Percentiles rank a stretch among this genome's conserved stretches.
These are phyloP conservation scores for Pichia cephalocereana DNA, from an alignment of 805 yeast species.

Conservation along the genomic window DNA sequence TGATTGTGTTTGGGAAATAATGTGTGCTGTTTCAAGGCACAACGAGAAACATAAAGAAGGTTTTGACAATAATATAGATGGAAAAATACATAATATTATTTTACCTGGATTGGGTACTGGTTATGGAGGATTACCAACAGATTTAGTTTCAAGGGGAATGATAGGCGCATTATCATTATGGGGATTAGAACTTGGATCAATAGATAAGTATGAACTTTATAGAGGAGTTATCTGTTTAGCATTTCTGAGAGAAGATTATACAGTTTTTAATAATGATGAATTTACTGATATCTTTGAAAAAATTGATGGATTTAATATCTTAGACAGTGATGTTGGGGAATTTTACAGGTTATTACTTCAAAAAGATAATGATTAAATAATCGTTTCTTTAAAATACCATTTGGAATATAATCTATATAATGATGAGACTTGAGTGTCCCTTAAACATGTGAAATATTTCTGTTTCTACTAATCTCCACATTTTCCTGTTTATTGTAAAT, in stretches of 20 bases:
- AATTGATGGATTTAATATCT: neutral
- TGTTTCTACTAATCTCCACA: neutral
- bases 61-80: neutral
- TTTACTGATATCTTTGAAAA: neutral
- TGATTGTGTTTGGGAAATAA: conserved; percentile 30
- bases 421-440: too few relatives aligned
- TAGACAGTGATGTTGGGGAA: conserved; percentile 3
- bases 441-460: neutral
- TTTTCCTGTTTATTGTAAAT: conserved; percentile 9
- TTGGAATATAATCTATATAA: too few relatives aligned
- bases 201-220: conserved; percentile 5
- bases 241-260: conserved; percentile 20
- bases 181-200: conserved; percentile 4
- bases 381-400: too few relatives aligned
- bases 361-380: neutral
- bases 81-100: conserved; percentile 19
- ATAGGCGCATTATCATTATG: conserved; percentile 26
- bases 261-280: neutral
- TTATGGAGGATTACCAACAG: conserved; percentile 26
- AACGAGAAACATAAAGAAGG: conserved; percentile 2
- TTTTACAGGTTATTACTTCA: neutral
- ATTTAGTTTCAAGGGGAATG: conserved; percentile 28
- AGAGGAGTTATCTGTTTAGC: conserved; percentile 18
- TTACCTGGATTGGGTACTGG: conserved; percentile 35
- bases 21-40: conserved; percentile 19